Evolutionary conservation across 768 basidiomycete genomes (phyloP), one percentile per base, ranked within the genome.

Genomic region (Pleurotus platypus): DNA sequence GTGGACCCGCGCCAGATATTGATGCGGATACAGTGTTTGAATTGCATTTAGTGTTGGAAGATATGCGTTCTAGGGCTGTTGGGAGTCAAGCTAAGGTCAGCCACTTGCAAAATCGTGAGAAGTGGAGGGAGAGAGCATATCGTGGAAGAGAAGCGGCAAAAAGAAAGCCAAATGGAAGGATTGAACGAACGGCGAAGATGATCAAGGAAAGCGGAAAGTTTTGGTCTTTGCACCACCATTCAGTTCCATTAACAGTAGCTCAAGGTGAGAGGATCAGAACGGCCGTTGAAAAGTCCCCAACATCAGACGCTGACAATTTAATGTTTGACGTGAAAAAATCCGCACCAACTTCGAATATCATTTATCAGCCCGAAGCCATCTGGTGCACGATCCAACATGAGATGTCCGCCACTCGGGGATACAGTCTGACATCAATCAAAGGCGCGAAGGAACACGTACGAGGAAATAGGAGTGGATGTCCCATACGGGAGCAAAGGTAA

Each of bases 1-100:
- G 84, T 35, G 73, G 70, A 30, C 82, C 79, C 49, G 74, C 70
- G 61, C 66, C 73, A 9, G 74, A 75, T 55, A 75, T 65, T 35
- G 72, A 60, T 39, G 73, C 65, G 24, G 77, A 73, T 55, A 79
- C 60, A 12, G 78, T 78, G 45, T 66, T 71, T 27, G 68, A 63
- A 42, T 60, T 62, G 38, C 65, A 67, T 20, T 72, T 66, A 49
- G 69, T 60, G 45, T 63, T 62, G 38, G 77, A 70, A 20, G 88
- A 82, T 48, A 89, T 75, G 51, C 70, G 69, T 75, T 92, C 88
- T 55, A 95, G 78, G 55, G 75, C 93, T 90, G 64, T 48, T 59
- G 42, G 12, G 53, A 57, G 60, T 26, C 59, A 20, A 16, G 24
- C 22, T 18, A 26, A 30, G 37, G 49, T 50, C 49, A 50, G 49